phyloP scores from a whole-genome alignment of 352 stramenopile species.

The Globisporangium cylindrosporum region DNA sequence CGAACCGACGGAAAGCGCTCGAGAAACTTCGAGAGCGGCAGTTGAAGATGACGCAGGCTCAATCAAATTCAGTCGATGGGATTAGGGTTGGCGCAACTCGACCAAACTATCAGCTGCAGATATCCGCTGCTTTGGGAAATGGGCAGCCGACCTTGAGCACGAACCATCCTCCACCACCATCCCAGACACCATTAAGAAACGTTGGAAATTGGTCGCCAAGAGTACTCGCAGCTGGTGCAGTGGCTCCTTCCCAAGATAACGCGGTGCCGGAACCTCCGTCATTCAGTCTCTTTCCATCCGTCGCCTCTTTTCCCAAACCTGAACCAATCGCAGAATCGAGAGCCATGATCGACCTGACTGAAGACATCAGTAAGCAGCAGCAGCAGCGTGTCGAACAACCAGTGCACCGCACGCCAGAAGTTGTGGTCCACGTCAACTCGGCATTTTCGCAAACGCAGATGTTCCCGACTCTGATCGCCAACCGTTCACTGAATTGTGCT shows the following conservation, averaged over 20 bases:
- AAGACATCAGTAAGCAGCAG: neutral
- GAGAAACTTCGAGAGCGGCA: slow-evolving; percentile 51
- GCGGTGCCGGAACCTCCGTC: slow-evolving; percentile 19
- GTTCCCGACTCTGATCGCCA: slow-evolving; percentile 24
- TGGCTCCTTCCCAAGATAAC: slow-evolving; percentile 8
- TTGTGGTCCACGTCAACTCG: slow-evolving; percentile 31
- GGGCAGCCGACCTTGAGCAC: neutral
- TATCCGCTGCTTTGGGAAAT: neutral
- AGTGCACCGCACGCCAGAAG: neutral
- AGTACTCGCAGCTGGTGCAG: neutral
- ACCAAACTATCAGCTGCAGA: slow-evolving; percentile 1
- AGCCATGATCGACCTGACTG: slow-evolving; percentile 6
- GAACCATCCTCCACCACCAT: neutral
- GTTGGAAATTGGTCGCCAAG: neutral
- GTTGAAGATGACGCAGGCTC: slow-evolving; percentile 18
- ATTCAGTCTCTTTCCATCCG: slow-evolving; percentile 21
- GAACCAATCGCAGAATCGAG: neutral
- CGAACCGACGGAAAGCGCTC: slow-evolving; percentile 58
- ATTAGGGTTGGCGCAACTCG: neutral
- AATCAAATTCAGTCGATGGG: neutral
- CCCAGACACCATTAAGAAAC: neutral
- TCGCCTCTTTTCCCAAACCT: neutral
- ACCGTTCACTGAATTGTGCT: slow-evolving; percentile 15
- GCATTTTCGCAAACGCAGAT: slow-evolving; percentile 25
- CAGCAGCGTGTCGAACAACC: neutral